Evolutionary conservation across 2,329 filamentous ascomycete genomes (phyloP), one percentile per base, ranked within the genome.

Genomic region (Immersiporthe knoxdaviesiana): DNA sequence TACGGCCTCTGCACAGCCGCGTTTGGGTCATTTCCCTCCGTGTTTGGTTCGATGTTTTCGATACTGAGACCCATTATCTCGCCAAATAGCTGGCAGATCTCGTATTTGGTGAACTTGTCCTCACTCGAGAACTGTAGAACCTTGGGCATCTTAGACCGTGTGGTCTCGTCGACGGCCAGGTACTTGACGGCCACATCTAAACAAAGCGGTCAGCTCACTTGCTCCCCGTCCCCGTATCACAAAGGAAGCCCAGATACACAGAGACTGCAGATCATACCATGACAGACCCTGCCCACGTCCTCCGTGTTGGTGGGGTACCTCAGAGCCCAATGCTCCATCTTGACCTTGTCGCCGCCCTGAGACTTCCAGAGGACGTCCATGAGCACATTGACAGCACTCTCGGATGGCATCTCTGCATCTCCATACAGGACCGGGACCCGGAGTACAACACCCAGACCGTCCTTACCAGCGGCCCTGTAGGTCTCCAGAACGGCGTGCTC

Each of bases 261-360:
- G 62, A n/a, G n/a, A n/a, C n/a, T 35, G 30, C 67, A 61, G 63
- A 56, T 79, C 83, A 74, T 82, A 89, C 88, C 88, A 71, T 89
- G 85, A 74, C 90, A 92, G 60, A 97, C 92, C 52, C 94, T 85
- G 24, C 86, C 93, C 24, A 97, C 90, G 76, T 97, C 94, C 77
- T 93, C 91, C 0, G 93, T 97, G 77, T 96, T 96, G 10, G 94
- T 97, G 11, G 94, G 94, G 80, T 93, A 97, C 37, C 94, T 87
- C 64, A 92, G 81, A 1, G 92, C 90, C 89, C 93, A 97, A 78
- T 97, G 90, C 76, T 97, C 94, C 89, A 97, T 94, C 76, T 88
- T 90, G 54, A 94, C 83, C 68, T 85, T 85, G 1, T 84, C 83
- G 6, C 83, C 86, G 63, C 89, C 86, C 77, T 94, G 91, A 0